Base-by-base conservation (phyloP, 345 rosid genomes). In the Aurinia saxatilis region DNA sequence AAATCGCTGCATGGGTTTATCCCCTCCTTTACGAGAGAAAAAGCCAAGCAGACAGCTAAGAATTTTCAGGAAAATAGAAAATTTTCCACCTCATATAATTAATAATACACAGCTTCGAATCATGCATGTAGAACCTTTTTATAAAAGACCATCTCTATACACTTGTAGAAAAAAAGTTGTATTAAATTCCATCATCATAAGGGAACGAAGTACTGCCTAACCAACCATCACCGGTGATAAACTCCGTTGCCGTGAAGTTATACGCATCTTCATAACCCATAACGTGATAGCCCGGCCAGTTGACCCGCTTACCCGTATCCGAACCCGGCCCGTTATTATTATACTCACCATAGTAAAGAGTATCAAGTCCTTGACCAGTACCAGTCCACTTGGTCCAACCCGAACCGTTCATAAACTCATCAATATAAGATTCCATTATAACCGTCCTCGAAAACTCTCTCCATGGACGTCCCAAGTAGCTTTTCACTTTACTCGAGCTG, bases 391-490 rank as follows among this genome's bases (percentile, higher is more conserved):
- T 30, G 0, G 58, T 78, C 98, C 96, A 91, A 6, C 98, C 96
- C 0, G 57, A 59, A 3, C 84, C 83, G 23, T 79, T 72, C 8
- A 91, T 82, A 63, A 84, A 86, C 41, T 66, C 79, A 61, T 84
- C 90, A 10, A 91, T 73, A 63, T 74, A 88, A 6, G 96, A 86
- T 57, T 80, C 88, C 16, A 91, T 69, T 12, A 67, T 6, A 12
- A 86, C 96, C 1, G 95, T 73, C 29, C 77, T 81, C 0, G 98
- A 84, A 40, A 70, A 85, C 10, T 7, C 48, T 75, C 54, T 75
- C 98, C 92, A 91, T 2, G 96, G 98, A 60, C 98, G 78, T 1
- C 98, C 98, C 1, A 91, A 67, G 60, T 80, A 91, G 71, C 95
- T 88, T 23, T 65, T 81, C 0, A 86, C 82, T 0, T 7, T 45